These are phyloP conservation scores for Thozetella sp. DNA, from an alignment of 495 filamentous ascomycete genomes.

Conservation along the genomic window DNA sequence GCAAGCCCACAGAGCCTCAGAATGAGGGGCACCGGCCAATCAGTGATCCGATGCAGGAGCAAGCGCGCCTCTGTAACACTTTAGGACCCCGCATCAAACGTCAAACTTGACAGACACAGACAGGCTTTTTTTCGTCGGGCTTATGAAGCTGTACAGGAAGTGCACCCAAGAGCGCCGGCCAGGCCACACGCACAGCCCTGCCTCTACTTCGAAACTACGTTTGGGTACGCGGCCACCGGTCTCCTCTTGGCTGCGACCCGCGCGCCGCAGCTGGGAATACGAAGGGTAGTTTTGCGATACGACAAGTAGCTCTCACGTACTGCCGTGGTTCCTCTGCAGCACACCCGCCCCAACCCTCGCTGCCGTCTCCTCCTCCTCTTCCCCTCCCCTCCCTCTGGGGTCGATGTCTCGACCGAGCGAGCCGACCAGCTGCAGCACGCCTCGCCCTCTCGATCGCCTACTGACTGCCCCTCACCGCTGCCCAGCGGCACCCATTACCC, in stretches of 20 bases:
- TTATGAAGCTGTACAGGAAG: neutral
- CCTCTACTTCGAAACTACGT: neutral
- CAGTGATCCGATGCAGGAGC: conserved; percentile 11
- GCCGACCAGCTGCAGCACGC: no score
- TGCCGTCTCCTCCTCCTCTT: neutral
- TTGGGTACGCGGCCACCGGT: no score
- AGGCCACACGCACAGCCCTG: neutral
- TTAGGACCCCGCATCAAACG: conserved; percentile 22
- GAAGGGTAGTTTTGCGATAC: no score
- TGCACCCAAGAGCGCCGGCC: neutral
- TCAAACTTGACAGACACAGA: conserved; percentile 18
- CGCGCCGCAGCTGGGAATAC: no score
- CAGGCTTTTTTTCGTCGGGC: conserved; percentile 18
- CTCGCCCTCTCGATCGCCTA: no score
- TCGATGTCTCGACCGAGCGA: no score
- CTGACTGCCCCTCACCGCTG: neutral
- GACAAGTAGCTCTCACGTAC: neutral
- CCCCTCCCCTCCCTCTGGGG: neutral
- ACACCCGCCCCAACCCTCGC: neutral
- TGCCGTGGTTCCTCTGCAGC: neutral
- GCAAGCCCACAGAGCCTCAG: conserved; percentile 29
- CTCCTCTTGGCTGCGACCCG: no score
- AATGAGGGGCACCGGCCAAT: conserved; percentile 25
- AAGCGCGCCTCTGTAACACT: conserved; percentile 36
- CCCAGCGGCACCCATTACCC: neutral